phyloP scores from a whole-genome alignment of 371 early-diverging fungal species.

The Apophysomyces elegans region DNA sequence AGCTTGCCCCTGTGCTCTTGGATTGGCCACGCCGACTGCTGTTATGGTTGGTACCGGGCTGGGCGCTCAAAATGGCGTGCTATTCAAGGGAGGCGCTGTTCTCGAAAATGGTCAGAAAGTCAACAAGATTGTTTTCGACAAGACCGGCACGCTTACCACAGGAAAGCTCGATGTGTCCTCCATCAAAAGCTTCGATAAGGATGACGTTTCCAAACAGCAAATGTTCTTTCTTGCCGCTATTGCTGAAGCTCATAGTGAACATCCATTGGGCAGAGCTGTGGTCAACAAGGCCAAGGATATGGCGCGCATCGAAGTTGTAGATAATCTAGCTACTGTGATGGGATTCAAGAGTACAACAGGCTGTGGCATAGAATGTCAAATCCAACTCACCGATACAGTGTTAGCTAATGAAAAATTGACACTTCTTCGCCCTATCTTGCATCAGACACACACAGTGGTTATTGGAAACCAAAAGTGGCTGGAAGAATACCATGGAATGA shows the following conservation, averaged over 20 bases:
- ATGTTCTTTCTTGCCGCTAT: constrained; percentile 58
- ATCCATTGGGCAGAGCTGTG: constrained; percentile 86
- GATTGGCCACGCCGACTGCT: constrained; percentile 95
- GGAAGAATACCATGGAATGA: constrained; percentile 40
- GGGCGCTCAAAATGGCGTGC: constrained; percentile 88
- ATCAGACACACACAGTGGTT: constrained; percentile 44
- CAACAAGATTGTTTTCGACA: constrained; percentile 93
- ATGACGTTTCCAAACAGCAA: not conserved
- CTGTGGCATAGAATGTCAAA: constrained; percentile 72
- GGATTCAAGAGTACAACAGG: constrained; percentile 80
- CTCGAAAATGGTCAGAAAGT: constrained; percentile 83
- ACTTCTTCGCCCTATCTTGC: not conserved
- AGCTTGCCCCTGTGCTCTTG: constrained; percentile 97
- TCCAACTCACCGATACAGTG: constrained; percentile 24
- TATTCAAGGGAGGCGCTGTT: constrained; percentile 87
- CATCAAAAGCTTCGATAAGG: constrained; percentile 25
- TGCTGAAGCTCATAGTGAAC: constrained; percentile 86
- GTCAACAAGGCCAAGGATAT: constrained; percentile 59
- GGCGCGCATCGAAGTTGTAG: constrained; percentile 37
- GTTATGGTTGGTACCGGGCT: constrained; percentile 99
- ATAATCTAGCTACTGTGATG: constrained; percentile 43
- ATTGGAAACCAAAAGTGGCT: constrained; percentile 82
- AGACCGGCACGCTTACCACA: constrained; percentile 94
- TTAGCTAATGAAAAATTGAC: not conserved
- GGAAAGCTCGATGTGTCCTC: constrained; percentile 82